A percentile compares a stretch with the other conserved stretches of the same genome.
Evolutionary conservation across 495 filamentous ascomycete genomes (phyloP).

Genomic region (Astrocystis sublimbata): DNA sequence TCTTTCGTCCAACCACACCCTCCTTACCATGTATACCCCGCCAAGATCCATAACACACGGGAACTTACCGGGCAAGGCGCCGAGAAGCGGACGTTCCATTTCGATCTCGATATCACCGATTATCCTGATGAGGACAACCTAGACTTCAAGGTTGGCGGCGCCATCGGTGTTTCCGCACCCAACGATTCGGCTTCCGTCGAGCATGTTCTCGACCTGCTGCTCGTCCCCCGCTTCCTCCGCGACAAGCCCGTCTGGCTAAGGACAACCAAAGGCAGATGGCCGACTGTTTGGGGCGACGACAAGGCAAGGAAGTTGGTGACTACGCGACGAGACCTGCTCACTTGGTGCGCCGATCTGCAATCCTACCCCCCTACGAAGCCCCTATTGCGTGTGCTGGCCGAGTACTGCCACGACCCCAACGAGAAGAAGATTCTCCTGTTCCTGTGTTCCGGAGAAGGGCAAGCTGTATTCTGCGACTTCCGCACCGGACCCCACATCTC

Average conservation of each 20-base stretch:
- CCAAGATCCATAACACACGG: conserved; percentile 75
- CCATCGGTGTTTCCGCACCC: conserved; percentile 87
- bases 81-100: conserved; percentile 94
- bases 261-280: conserved; percentile 85
- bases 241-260: conserved; percentile 77
- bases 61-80: conserved; percentile 90
- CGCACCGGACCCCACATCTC: conserved; percentile 85
- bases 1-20: conserved; percentile 93
- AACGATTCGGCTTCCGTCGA: conserved; percentile 79
- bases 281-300: conserved; percentile 97
- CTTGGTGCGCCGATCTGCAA: conserved; percentile 94
- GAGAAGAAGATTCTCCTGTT: conserved; percentile 87
- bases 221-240: conserved; percentile 73
- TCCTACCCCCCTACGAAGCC: conserved; percentile 88
- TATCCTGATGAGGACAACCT: conserved; percentile 84
- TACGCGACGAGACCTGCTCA: conserved; percentile 85
- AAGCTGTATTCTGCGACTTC: conserved; percentile 92
- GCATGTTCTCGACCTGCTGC: conserved; percentile 76
- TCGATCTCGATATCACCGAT: conserved; percentile 93
- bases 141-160: conserved; percentile 95
- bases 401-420: conserved; percentile 73
- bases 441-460: conserved; percentile 86
- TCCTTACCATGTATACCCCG: conserved; percentile 86
- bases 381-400: conserved; percentile 81
- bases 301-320: conserved; percentile 77